Percentiles rank a stretch among this genome's conserved stretches.
Evolutionary conservation across 192 early-diverging fungal genomes (phyloP).

Genomic region (Geosiphon pyriformis): DNA sequence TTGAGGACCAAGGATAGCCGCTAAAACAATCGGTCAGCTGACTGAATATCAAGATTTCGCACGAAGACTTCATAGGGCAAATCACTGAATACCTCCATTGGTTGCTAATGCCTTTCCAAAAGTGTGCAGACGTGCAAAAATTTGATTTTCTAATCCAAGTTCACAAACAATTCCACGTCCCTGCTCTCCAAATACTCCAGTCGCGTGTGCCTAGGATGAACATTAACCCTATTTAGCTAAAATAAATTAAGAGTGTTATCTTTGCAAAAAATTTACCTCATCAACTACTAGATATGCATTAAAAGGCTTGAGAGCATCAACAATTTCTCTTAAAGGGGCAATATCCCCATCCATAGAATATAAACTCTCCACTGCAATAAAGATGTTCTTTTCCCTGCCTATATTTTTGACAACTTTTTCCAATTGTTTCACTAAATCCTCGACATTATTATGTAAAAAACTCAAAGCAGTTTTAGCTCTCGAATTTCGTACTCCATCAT

Average conservation of each 20-base stretch:
- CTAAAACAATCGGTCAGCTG: constrained; percentile 29
- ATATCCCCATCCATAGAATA: constrained; percentile 85
- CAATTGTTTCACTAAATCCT: constrained; percentile 42
- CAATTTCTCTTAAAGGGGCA: constrained; percentile 62
- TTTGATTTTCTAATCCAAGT: constrained; percentile 52
- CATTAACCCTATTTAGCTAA: constrained; percentile 2
- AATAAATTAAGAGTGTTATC: not conserved
- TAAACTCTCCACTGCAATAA: constrained; percentile 71
- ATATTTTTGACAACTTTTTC: constrained; percentile 7
- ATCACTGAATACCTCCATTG: constrained; percentile 68
- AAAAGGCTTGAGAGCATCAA: constrained; percentile 38
- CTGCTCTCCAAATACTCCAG: constrained; percentile 63
- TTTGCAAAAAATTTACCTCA: constrained; percentile 48
- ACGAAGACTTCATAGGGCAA: no score
- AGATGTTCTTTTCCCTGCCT: constrained; percentile 30
- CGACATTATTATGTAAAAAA: constrained; percentile 66
- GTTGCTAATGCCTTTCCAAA: constrained; percentile 79
- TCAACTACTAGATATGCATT: constrained; percentile 70
- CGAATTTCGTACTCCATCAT: constrained; percentile 68
- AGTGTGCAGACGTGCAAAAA: constrained; percentile 76
- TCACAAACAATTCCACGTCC: constrained; percentile 65
- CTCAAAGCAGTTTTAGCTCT: constrained; percentile 35
- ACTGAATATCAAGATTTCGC: no score
- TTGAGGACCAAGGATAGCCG: constrained; percentile 62
- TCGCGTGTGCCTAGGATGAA: constrained; percentile 80